A percentile compares a stretch with the other conserved stretches of the same genome.
phyloP scores from a whole-genome alignment of 257 asterid species.

The Capsicum baccatum region DNA sequence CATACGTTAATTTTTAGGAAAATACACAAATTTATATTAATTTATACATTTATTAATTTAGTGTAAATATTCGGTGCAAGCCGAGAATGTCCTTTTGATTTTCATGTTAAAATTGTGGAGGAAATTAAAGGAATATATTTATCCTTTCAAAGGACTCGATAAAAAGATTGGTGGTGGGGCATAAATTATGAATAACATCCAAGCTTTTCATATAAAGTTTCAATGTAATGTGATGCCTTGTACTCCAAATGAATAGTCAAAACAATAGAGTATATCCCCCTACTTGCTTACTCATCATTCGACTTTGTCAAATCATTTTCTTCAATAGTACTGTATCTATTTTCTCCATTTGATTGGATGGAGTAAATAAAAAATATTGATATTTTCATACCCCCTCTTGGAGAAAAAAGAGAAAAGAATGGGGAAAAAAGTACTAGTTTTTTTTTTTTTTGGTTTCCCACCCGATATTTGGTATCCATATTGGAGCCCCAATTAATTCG shows the following conservation, averaged over 20 bases:
- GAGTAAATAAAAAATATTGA: neutral
- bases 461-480: too few species aligned
- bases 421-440: too few species aligned
- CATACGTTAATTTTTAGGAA: too few species aligned
- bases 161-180: neutral
- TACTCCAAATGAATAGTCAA: neutral
- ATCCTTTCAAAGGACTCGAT: neutral
- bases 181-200: neutral
- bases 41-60: neutral
- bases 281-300: too few species aligned
- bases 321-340: neutral
- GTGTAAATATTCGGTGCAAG: too few species aligned
- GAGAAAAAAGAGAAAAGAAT: neutral
- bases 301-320: too few species aligned
- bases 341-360: neutral
- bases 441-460: too few species aligned
- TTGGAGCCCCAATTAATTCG: too few species aligned
- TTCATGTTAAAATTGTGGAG: neutral
- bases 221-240: neutral
- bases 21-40: too few species aligned
- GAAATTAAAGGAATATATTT: neutral
- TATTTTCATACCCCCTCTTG: neutral
- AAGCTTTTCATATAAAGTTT: slow-evolving; percentile 7
- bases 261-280: neutral
- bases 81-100: neutral